Evolutionary conservation across 2,329 filamentous ascomycete genomes (phyloP).

Genomic region (Aspergillus eucalypticola): DNA sequence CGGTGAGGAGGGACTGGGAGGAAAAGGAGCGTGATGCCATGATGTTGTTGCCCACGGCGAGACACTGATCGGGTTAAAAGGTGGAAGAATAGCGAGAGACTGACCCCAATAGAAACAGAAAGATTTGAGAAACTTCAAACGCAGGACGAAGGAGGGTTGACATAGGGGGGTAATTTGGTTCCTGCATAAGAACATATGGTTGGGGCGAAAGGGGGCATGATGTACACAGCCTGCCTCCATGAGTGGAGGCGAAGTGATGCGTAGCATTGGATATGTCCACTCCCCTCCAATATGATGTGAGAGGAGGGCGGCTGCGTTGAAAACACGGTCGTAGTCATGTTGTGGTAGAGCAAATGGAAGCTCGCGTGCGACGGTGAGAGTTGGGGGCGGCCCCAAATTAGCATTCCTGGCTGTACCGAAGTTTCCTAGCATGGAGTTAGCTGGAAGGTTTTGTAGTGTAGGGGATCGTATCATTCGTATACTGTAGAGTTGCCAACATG

Average conservation of each 20-base stretch:
- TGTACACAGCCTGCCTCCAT: background rate
- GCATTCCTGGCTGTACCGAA: background rate
- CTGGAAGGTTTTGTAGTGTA: background rate
- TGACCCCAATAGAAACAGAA: background rate
- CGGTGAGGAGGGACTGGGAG: background rate
- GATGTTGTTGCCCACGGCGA: background rate
- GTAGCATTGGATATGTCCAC: background rate
- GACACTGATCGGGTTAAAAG: background rate
- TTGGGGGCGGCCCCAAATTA: conserved; percentile 9
- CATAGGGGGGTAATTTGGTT: background rate
- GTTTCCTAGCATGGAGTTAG: background rate
- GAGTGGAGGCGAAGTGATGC: background rate
- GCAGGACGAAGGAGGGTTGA: background rate
- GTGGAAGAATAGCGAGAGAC: background rate
- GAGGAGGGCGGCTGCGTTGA: background rate
- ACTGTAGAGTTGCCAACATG: background rate
- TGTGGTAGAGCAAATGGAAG: background rate
- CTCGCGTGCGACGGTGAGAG: background rate
- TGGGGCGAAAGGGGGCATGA: background rate
- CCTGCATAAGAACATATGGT: background rate
- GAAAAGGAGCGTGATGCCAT: background rate
- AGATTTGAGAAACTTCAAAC: background rate
- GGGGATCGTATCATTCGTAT: background rate
- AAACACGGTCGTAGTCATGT: background rate
- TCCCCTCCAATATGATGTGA: background rate